Conservation (phyloP, 306 rosid genomes). For the Prunus dulcis region DNA sequence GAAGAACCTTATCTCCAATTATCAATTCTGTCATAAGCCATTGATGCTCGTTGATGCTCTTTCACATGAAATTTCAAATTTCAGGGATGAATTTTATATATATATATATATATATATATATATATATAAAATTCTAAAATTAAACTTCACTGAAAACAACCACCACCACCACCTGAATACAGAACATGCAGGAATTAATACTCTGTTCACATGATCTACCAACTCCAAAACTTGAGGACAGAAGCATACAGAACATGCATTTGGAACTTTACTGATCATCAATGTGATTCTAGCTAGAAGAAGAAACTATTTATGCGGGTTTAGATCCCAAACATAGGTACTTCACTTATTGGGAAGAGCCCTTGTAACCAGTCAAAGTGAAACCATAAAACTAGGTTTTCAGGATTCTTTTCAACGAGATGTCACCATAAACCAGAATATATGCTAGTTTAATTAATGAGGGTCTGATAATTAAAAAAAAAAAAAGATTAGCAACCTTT, state of each 20-base stretch:
- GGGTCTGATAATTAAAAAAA: background rate
- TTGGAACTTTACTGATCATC: background rate
- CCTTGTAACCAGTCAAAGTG: background rate
- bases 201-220: background rate
- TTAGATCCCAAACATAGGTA: background rate
- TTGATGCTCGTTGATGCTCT: too few relatives aligned
- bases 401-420: background rate
- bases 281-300: background rate
- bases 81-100: background rate
- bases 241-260: background rate
- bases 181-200: background rate
- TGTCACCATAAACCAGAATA: background rate
- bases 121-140: too few relatives aligned
- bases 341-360: background rate
- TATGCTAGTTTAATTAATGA: background rate
- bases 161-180: background rate
- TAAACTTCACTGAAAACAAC: background rate
- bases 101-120: background rate
- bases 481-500: constrained; percentile 11
- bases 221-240: background rate
- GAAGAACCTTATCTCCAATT: background rate
- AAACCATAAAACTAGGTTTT: background rate
- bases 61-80: too few relatives aligned
- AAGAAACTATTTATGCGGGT: background rate
- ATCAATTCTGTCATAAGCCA: background rate